Evolutionary conservation across 306 rosid species (phyloP).

Genomic region (Phaseolus lunatus): DNA sequence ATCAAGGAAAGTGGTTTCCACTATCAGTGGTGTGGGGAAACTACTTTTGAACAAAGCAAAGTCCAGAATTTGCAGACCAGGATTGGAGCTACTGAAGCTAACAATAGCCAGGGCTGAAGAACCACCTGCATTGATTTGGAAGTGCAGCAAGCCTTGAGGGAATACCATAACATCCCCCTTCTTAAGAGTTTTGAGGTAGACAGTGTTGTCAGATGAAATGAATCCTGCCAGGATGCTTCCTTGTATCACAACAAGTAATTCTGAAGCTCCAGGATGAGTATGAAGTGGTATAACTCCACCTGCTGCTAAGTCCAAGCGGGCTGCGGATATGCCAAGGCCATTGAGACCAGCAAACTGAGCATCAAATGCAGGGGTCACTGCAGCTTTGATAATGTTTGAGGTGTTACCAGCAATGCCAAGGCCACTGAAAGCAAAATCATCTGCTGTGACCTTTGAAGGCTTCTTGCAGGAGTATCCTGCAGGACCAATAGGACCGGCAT

Average conservation of each 20-base stretch:
- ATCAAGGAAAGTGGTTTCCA: slow-evolving; percentile 36
- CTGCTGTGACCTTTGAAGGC: slow-evolving; percentile 54
- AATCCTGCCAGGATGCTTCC: slow-evolving; percentile 75
- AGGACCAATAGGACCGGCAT: slow-evolving; percentile 58
- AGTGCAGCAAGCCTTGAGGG: slow-evolving; percentile 86
- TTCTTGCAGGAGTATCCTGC: slow-evolving; percentile 78
- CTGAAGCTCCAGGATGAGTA: slow-evolving; percentile 81
- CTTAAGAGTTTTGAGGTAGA: slow-evolving; percentile 62
- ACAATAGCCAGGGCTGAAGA: slow-evolving; percentile 47
- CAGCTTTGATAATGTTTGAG: slow-evolving; percentile 76
- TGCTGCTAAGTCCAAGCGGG: slow-evolving; percentile 64
- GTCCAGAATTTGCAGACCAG: slow-evolving; percentile 80
- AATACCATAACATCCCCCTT: slow-evolving; percentile 82
- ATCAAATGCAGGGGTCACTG: slow-evolving; percentile 70
- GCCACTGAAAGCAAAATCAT: slow-evolving; percentile 67
- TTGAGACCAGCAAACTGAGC: slow-evolving; percentile 72
- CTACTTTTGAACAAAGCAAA: slow-evolving; percentile 70
- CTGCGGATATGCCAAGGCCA: slow-evolving; percentile 75
- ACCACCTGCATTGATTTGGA: slow-evolving; percentile 63
- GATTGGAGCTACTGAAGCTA: slow-evolving; percentile 46
- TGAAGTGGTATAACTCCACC: slow-evolving; percentile 81
- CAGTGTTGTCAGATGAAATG: slow-evolving; percentile 63
- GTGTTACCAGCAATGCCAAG: slow-evolving; percentile 73
- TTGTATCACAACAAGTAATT: slow-evolving; percentile 50
- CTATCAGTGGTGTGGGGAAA: slow-evolving; percentile 64